Evolutionary conservation across 2,329 filamentous ascomycete genomes (phyloP).

Genomic region (Fusarium tricinctum): DNA sequence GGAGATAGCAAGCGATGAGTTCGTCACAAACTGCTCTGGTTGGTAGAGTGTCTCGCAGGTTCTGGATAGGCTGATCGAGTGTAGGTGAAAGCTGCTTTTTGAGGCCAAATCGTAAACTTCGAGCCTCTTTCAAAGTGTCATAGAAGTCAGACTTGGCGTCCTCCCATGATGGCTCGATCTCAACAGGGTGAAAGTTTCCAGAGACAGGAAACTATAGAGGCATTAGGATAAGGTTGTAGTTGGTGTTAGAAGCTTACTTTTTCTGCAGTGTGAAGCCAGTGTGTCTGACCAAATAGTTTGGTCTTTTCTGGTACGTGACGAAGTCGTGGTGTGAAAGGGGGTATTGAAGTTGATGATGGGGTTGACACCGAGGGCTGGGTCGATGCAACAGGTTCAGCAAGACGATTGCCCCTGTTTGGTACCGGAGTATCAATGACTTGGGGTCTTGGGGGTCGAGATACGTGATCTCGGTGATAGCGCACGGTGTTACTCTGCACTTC

Average conservation of each 20-base stretch:
- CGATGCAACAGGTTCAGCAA: background rate
- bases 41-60: slow-evolving; percentile 41
- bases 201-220: slow-evolving; percentile 43
- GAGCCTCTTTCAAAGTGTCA: slow-evolving; percentile 42
- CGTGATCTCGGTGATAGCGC: slow-evolving; percentile 32
- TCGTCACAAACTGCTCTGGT: slow-evolving; percentile 37
- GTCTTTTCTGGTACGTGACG: slow-evolving; percentile 49
- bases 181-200: slow-evolving; percentile 44
- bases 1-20: slow-evolving; percentile 45
- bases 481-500: slow-evolving; percentile 1
- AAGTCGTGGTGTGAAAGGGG: slow-evolving; percentile 42
- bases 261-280: slow-evolving; percentile 49
- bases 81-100: slow-evolving; percentile 33
- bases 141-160: slow-evolving; percentile 46
- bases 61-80: slow-evolving; percentile 39
- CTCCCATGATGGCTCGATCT: slow-evolving; percentile 45
- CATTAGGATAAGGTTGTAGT: slow-evolving; percentile 12
- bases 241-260: slow-evolving; percentile 21
- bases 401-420: slow-evolving; percentile 5
- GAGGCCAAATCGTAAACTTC: slow-evolving; percentile 35
- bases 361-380: slow-evolving; percentile 1
- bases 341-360: slow-evolving; percentile 34
- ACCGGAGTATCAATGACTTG: slow-evolving; percentile 3
- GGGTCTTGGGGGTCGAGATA: slow-evolving; percentile 2
- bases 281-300: slow-evolving; percentile 49